Evolutionary conservation across 2,329 filamentous ascomycete genomes (phyloP).

Genomic region (Tolypocladium nubicola): DNA sequence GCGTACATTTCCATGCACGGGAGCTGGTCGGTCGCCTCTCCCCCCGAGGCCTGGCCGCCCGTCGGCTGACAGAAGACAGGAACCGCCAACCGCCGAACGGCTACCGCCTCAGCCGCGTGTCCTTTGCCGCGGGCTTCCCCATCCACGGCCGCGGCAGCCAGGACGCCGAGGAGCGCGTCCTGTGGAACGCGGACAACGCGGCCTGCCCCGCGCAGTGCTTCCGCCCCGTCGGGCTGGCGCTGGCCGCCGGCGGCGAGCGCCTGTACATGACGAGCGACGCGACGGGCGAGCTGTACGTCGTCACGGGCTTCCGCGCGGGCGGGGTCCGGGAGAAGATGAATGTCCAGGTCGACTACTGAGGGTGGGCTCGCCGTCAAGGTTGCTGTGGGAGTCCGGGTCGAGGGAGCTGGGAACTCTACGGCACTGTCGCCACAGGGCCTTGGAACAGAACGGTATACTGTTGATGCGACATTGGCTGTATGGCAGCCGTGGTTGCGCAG

Average conservation of each 20-base stretch:
- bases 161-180: constrained; percentile 32
- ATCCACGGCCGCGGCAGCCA: constrained; percentile 21
- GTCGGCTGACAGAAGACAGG: constrained; percentile 6
- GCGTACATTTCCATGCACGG: constrained; percentile 56
- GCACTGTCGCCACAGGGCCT: not conserved
- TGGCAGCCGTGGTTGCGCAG: too few species aligned
- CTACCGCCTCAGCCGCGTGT: constrained; percentile 27
- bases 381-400: too few species aligned
- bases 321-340: not conserved
- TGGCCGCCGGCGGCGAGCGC: constrained; percentile 24
- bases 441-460: not conserved
- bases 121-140: constrained; percentile 25
- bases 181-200: constrained; percentile 35
- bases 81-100: constrained; percentile 22
- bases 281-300: constrained; percentile 44
- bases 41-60: not conserved
- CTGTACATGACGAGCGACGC: constrained; percentile 43
- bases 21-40: constrained; percentile 31
- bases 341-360: not conserved
- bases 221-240: constrained; percentile 37
- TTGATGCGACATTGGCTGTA: not conserved
- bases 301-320: constrained; percentile 11
- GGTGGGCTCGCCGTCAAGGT: not conserved
- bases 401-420: not conserved
- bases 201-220: constrained; percentile 39